Evolutionary conservation across 2,329 filamentous ascomycete genomes (phyloP).

Genomic region (Colletotrichum sp.): DNA sequence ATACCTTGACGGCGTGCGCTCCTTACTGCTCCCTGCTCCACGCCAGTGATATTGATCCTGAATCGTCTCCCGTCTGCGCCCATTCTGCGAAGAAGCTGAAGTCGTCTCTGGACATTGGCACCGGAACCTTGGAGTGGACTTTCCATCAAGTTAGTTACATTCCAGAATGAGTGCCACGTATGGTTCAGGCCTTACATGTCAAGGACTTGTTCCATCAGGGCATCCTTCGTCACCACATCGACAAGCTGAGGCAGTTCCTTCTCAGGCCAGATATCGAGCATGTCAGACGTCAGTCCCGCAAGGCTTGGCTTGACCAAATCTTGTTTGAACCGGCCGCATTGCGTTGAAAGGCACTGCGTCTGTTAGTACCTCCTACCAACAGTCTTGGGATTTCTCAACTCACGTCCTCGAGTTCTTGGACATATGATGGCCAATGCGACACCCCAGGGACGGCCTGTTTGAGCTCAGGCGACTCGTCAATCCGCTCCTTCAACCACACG

Average conservation of each 20-base stretch:
- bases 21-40: conserved; percentile 2
- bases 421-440: conserved; percentile 41
- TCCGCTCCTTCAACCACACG: conserved; percentile 32
- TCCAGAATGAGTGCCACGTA: not conserved
- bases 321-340: conserved; percentile 27
- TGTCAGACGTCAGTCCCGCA: conserved; percentile 22
- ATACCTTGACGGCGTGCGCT: conserved; percentile 15
- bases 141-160: not conserved
- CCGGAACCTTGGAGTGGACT: conserved; percentile 10
- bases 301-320: conserved; percentile 31
- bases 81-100: conserved; percentile 27
- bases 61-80: conserved; percentile 29
- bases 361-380: not conserved
- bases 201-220: conserved; percentile 37
- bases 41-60: conserved; percentile 25
- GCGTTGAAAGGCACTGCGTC: conserved; percentile 30
- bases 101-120: conserved; percentile 13
- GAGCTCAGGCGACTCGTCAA: conserved; percentile 18
- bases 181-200: not conserved
- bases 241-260: conserved; percentile 29
- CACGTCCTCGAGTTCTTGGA: conserved; percentile 35
- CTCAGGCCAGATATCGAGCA: conserved; percentile 35
- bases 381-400: not conserved
- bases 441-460: conserved; percentile 13
- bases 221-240: conserved; percentile 34